These are phyloP conservation scores for Cyanidiococcus yangmingshanensis DNA, from an alignment of 23 red algal genomes.

Conservation along the genomic window DNA sequence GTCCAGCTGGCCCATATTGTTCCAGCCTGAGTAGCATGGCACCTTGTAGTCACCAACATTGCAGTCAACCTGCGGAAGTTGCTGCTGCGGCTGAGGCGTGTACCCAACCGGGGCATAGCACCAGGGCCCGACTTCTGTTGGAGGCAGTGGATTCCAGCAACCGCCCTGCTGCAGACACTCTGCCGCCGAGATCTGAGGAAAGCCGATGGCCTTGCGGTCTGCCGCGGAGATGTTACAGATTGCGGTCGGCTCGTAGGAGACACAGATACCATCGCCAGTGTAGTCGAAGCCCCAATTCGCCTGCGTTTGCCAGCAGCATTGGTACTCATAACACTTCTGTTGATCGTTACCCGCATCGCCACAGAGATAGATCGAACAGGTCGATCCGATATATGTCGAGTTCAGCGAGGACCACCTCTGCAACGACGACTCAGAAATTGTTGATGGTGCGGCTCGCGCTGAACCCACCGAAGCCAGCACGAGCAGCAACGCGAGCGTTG, in stretches of 20 bases:
- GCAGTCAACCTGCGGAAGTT: not conserved
- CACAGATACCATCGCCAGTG: constrained; percentile 1
- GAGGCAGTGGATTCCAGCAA: constrained; percentile 15
- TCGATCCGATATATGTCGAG: constrained; percentile 10
- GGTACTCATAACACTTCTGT: constrained; percentile 14
- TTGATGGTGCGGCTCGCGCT: not conserved
- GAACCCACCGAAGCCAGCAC: not conserved
- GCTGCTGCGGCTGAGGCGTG: constrained; percentile 16
- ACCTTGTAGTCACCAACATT: constrained; percentile 20
- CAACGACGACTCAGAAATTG: not conserved
- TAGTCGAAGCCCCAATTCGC: not conserved
- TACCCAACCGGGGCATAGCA: constrained; percentile 15
- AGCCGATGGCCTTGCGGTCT: constrained; percentile 4
- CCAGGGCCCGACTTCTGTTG: constrained; percentile 18
- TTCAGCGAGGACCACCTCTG: constrained; percentile 5
- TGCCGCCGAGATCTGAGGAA: constrained; percentile 1
- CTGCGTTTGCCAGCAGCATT: constrained; percentile 18
- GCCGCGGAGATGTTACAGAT: constrained; percentile 19
- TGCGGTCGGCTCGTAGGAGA: constrained; percentile 13
- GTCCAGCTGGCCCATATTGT: constrained; percentile 12
- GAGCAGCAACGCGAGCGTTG: not conserved
- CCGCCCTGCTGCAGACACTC: constrained; percentile 17
- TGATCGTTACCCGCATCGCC: constrained; percentile 1
- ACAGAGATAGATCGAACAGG: constrained; percentile 21
- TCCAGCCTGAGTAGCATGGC: constrained; percentile 17